Evolutionary conservation across 164 flowering plant species (phyloP), one percentile per base, ranked within the genome.

Genomic region (Vitis vinifera): DNA sequence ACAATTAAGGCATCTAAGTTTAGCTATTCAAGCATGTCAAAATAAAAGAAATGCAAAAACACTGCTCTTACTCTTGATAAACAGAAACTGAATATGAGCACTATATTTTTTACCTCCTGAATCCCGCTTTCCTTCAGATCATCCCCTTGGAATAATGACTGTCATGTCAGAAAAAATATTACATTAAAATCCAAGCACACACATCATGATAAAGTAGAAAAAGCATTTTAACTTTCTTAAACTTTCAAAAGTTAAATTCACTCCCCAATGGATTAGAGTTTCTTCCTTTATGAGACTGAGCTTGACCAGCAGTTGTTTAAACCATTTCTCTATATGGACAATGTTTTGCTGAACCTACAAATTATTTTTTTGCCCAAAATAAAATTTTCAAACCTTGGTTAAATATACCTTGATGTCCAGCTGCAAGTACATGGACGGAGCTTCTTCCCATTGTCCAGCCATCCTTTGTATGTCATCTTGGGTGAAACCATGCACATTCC

Each of bases 401-500:
- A 3, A 47, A 69, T 79, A 63, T 66, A 95, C 99, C 98, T 95
- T 92, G 71, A 76, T 71, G 31, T 93, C 92, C 67, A 93, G 73
- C 63, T 83, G 87, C 86, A 85, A 69, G 77, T 95, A 93, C 57
- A 93, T 56, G 62, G 95, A 70, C 57, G 99, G 94, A 76, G 97
- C 85, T 66, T 93, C 93, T 79, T 95, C 98, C 98, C 98, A 95
- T 75, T 72, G 83, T 55, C 62, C 76, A 62, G 92, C 96, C 99
- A 95, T 95, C 83, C 83, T 83, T 51, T 83, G 79, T 60, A 95
- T 87, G 57, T 85, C 90, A 75, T 82, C 89, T 62, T 65, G 81
- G 63, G 86, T 87, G 76, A 95, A 90, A 57, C 91, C 90, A 78
- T 95, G 99, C 62, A 95, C 87, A 76, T 95, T 95, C 80, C 99